Conservation (phyloP, 768 basidiomycete species). For the Termitomyces sp. region DNA sequence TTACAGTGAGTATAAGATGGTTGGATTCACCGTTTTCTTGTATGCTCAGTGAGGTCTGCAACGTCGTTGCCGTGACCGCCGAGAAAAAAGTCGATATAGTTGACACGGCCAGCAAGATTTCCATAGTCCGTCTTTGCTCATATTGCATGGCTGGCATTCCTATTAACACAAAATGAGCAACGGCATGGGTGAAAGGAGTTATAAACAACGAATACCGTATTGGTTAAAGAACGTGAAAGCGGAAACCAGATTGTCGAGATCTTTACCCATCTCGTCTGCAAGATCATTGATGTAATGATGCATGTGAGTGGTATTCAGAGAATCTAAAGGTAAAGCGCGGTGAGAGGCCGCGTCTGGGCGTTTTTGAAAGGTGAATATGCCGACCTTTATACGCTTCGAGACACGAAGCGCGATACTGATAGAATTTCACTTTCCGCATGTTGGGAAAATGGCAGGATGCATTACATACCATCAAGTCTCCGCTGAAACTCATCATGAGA, state of each 20-base stretch:
- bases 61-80: slow-evolving; percentile 23
- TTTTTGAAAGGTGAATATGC: not conserved
- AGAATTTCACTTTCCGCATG: not conserved
- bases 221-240: slow-evolving; percentile 15
- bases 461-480: slow-evolving; percentile 9
- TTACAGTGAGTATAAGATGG: slow-evolving; percentile 10
- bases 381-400: slow-evolving; percentile 7
- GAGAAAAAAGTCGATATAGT: slow-evolving; percentile 27
- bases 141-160: slow-evolving; percentile 20
- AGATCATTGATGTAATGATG: slow-evolving; percentile 14
- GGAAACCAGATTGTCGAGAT: slow-evolving; percentile 6
- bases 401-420: slow-evolving; percentile 14
- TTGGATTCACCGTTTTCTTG: not conserved
- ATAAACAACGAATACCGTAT: slow-evolving; percentile 7
- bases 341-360: not conserved
- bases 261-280: slow-evolving; percentile 10
- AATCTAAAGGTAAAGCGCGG: not conserved
- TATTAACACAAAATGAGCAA: not conserved
- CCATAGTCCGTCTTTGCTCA: slow-evolving; percentile 14
- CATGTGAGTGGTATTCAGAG: slow-evolving; percentile 4
- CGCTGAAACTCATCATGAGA: slow-evolving; percentile 8
- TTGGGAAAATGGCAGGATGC: not conserved
- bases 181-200: not conserved
- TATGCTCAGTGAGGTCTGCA: slow-evolving; percentile 14
- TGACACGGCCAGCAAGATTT: slow-evolving; percentile 12